Percentiles rank a stretch among this genome's conserved stretches.
Evolutionary conservation across 495 filamentous ascomycete species (phyloP).

Genomic region (Hypoxylon intermedium): DNA sequence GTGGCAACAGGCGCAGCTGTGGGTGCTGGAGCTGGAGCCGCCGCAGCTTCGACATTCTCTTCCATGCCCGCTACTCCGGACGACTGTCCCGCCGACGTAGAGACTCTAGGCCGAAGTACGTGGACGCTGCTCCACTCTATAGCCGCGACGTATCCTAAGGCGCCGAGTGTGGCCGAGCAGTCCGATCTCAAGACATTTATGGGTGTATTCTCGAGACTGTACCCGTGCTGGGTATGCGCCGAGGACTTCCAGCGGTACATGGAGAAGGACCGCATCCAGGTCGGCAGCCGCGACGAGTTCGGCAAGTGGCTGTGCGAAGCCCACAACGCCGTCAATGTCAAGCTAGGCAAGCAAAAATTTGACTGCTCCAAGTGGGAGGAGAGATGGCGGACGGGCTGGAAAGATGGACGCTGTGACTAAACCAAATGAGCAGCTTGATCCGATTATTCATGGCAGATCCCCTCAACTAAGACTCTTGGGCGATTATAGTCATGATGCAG

Average conservation of each 20-base stretch:
- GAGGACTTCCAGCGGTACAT: constrained; percentile 90
- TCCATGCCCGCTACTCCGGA: constrained; percentile 44
- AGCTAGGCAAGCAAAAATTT: constrained; percentile 89
- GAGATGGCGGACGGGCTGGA: constrained; percentile 92
- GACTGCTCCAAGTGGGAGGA: constrained; percentile 93
- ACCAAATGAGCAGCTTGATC: not conserved
- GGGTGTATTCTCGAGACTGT: constrained; percentile 76
- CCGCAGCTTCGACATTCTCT: constrained; percentile 42
- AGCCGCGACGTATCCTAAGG: constrained; percentile 80
- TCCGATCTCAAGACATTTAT: constrained; percentile 80
- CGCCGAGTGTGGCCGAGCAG: constrained; percentile 71
- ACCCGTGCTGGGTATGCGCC: constrained; percentile 95
- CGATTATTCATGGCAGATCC: not conserved
- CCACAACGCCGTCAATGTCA: constrained; percentile 96
- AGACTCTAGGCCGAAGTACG: constrained; percentile 78
- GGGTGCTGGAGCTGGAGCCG: constrained; percentile 36
- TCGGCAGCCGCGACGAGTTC: constrained; percentile 74
- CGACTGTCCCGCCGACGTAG: constrained; percentile 83
- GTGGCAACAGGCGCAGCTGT: constrained; percentile 39
- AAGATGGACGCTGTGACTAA: constrained; percentile 73
- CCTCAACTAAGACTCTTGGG: too few relatives aligned
- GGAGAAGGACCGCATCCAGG: constrained; percentile 70
- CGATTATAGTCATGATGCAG: too few relatives aligned
- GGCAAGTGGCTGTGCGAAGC: constrained; percentile 96
- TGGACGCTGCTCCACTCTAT: constrained; percentile 96